Evolutionary conservation across 2,329 filamentous ascomycete species (phyloP), one percentile per base, ranked within the genome.

Genomic region (Aotearoamyces nothofagi): DNA sequence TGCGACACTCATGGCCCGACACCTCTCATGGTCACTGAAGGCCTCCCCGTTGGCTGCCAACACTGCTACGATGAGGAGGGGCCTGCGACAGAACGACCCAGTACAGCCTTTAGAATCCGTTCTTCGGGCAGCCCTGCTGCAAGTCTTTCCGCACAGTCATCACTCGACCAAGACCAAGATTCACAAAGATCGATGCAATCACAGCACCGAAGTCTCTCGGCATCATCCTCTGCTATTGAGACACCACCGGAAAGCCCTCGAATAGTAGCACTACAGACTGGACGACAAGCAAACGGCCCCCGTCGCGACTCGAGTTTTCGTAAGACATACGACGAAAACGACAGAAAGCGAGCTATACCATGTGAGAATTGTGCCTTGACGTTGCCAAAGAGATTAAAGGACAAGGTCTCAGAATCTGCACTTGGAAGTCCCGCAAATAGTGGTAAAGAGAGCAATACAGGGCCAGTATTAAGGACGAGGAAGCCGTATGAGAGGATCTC

Each of bases 331-430:
- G 69, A 75, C 39, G 69, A 75, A 35, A 66, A 65, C n/a, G 69
- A 71, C 15, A 73, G 66, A 24, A 69, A 65, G 47, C 64, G 66
- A 33, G 68, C 71, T 29, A 67, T 63, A 5, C 71, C 72, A 13
- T 78, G 73, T 46, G 68, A 75, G 36, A 78, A 77, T 49, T 78
- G 73, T 46, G 71, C 72, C 33, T 61, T 78, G 42, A 78, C 71
- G 1, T 51, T 78, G 5, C 73, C 73, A 0, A 60, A 59, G 40
- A 55, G 56, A 27, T 47, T 50, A 13, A 49, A 49, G 30, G 50
- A 52, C 9, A 34, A 39, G 16, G 13, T 35, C 4, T 15, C 37
- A 4, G 29, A n/a, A 6, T 15, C 23, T 5, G 12, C 29, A 15
- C 29, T 23, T 5, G 23, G 29, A 15, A 28, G 24, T 17, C 22